A percentile compares a stretch with the other conserved stretches of the same genome.
These are phyloP conservation scores for Aureobasidium sp. DNA, from an alignment of 2,329 filamentous ascomycete genomes.

Conservation along the genomic window DNA sequence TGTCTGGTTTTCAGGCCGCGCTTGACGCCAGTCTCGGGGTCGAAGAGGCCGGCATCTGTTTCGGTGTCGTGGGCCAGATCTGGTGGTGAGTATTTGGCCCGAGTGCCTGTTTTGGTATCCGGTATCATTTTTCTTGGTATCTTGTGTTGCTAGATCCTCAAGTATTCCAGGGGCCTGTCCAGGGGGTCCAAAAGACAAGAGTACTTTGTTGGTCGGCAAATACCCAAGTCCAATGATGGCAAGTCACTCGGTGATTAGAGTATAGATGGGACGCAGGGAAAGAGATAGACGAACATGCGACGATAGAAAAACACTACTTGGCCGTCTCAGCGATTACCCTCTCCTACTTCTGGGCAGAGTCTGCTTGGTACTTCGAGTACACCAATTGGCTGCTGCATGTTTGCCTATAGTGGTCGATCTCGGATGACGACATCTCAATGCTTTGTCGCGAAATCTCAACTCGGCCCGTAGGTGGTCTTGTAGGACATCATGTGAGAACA, in stretches of 20 bases:
- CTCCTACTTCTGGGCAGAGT: background rate
- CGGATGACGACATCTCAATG: background rate
- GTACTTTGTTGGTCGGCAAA: background rate
- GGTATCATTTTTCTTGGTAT: background rate
- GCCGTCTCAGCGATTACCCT: background rate
- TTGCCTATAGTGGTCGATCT: background rate
- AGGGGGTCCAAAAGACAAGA: background rate
- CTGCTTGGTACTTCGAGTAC: background rate
- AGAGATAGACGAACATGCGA: background rate
- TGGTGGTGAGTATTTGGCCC: background rate
- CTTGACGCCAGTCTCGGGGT: slow-evolving; percentile 60
- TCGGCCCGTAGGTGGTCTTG: background rate
- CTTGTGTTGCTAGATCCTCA: too few relatives aligned
- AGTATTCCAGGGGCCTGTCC: background rate
- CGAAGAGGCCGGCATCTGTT: slow-evolving; percentile 29
- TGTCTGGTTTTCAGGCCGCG: slow-evolving; percentile 63
- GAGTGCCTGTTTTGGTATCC: background rate
- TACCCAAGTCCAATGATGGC: background rate
- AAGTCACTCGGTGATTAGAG: background rate
- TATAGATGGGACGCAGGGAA: background rate
- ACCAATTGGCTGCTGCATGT: background rate
- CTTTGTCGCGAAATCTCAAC: background rate
- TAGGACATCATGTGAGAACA: background rate
- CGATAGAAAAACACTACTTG: background rate
- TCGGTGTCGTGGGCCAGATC: background rate